Base-by-base conservation (phyloP, 768 basidiomycete genomes). In the Boletus rufocinnamomeus region DNA sequence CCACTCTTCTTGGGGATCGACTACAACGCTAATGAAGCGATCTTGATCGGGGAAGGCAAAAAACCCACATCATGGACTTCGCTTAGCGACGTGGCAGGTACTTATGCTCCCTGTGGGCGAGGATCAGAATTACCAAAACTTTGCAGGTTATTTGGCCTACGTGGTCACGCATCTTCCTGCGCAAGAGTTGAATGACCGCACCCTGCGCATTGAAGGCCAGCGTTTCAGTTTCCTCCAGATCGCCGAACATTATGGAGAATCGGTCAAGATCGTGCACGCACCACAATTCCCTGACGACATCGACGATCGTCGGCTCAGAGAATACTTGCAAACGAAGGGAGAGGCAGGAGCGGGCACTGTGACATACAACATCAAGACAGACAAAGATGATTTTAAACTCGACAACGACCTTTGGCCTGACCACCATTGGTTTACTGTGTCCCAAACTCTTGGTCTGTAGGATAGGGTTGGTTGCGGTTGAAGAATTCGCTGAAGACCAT, bases 391-490 rank as follows among this genome's bases (percentile, higher is more conserved):
- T 6, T 32, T 59, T 7, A 60, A 70, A 43, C 61, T 57, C 50
- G 72, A 72, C 19, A 72, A 70, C 47, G 30, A 63, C 34, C 52
- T 70, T 19, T 68, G 68, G 68, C 56, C 55, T 25, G 67, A 54
- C 21, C 68, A 72, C 34, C 54, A 57, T 38, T 73, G 73, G 69
- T 54, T 60, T 52, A 66, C 66, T 25, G 65, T 71, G 30, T 30
- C 23, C 34, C 32, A 62, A 44, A 50, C 50, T 13, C 61, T 66
- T n/a, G 67, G 58, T 43, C 50, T 68, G 51, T 68, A 63, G 52
- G 30, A 17, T 37, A n/a, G 34, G 21, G 19, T 2, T 11, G 27
- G 43, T 19, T 30, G 50, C 4, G 2, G 28, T 49, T 8, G 23
- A 43, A 28, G 16, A 32, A 32, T 34, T 21, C 32, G 44, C 11